Percentiles rank a stretch among this genome's conserved stretches.
phyloP scores from a whole-genome alignment of 495 filamentous ascomycete genomes.

The Aspergillus bridgeri region DNA sequence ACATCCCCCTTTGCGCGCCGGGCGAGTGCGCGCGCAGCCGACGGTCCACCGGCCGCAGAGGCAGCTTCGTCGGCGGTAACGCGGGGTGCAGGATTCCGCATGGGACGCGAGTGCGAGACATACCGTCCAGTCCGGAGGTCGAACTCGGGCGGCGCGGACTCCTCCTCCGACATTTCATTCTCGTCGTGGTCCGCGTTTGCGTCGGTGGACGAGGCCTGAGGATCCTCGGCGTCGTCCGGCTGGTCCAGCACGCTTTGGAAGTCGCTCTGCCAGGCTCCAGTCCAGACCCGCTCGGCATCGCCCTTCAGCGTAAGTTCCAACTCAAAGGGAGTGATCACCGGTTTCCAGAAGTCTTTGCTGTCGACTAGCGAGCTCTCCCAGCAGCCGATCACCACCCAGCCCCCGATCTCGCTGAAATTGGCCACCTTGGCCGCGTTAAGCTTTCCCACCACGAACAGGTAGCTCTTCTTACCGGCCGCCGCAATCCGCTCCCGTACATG shows the following conservation, averaged over 20 bases:
- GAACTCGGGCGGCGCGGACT: constrained; percentile 81
- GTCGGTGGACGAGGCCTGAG: constrained; percentile 18
- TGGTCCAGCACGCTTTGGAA: constrained; percentile 57
- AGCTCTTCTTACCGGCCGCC: constrained; percentile 82
- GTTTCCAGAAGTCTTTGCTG: constrained; percentile 78
- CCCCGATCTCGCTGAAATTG: constrained; percentile 92
- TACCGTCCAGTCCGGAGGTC: constrained; percentile 87
- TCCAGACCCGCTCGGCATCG: constrained; percentile 71
- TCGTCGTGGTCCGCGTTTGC: constrained; percentile 27
- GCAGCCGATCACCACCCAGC: constrained; percentile 96
- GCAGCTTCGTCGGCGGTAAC: constrained; percentile 34
- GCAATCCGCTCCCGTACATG: constrained; percentile 67
- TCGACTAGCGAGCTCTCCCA: constrained; percentile 94
- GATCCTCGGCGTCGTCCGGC: constrained; percentile 20
- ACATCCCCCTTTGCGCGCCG: constrained; percentile 66
- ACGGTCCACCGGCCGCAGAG: constrained; percentile 25
- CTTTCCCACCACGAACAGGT: constrained; percentile 95
- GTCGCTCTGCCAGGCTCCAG: constrained; percentile 71
- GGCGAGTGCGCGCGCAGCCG: constrained; percentile 47
- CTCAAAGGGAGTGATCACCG: constrained; percentile 91
- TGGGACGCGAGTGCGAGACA: constrained; percentile 77
- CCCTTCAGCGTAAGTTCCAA: constrained; percentile 66
- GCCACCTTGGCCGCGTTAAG: constrained; percentile 93
- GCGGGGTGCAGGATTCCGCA: constrained; percentile 48
- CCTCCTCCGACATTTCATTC: constrained; percentile 55